phyloP scores from a whole-genome alignment of 2,329 filamentous ascomycete genomes.

The Penicillium sp. region DNA sequence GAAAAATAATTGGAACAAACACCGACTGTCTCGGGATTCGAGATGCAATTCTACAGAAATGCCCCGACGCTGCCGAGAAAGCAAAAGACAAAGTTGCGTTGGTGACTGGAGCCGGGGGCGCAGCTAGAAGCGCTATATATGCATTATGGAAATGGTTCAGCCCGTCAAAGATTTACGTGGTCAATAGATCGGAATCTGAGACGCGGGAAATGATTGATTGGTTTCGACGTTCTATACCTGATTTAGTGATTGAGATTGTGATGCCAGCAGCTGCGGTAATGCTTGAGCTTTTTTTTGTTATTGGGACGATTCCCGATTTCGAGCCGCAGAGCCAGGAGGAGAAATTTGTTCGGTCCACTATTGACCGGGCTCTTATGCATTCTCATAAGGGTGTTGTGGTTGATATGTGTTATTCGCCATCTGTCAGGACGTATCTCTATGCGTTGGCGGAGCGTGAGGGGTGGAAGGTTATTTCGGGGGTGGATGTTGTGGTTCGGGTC shows the following conservation, averaged over 20 bases:
- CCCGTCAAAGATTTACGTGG: conserved; percentile 18
- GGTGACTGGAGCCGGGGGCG: conserved; percentile 19
- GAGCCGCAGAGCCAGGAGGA: background rate
- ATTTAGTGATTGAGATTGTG: background rate
- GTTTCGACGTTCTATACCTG: conserved; percentile 1
- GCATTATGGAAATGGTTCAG: conserved; percentile 21
- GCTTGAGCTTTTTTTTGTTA: background rate
- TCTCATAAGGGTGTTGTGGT: background rate
- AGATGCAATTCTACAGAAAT: conserved; percentile 41
- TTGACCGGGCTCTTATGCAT: background rate
- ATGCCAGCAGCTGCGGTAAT: background rate
- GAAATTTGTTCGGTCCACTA: background rate
- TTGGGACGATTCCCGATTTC: conserved; percentile 2
- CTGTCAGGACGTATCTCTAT: background rate
- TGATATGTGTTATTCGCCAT: conserved; percentile 1
- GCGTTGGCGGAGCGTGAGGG: background rate
- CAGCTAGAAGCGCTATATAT: conserved; percentile 18
- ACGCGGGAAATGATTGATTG: conserved; percentile 14
- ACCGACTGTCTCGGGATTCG: conserved; percentile 74
- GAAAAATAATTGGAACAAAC: conserved; percentile 66
- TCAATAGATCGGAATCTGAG: conserved; percentile 19
- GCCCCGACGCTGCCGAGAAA: background rate
- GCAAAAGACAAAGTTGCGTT: conserved; percentile 7
- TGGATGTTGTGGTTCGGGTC: background rate
- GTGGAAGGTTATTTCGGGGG: background rate